Conservation (phyloP, 2,329 filamentous ascomycete genomes). For the Hypomyces rosellus region DNA sequence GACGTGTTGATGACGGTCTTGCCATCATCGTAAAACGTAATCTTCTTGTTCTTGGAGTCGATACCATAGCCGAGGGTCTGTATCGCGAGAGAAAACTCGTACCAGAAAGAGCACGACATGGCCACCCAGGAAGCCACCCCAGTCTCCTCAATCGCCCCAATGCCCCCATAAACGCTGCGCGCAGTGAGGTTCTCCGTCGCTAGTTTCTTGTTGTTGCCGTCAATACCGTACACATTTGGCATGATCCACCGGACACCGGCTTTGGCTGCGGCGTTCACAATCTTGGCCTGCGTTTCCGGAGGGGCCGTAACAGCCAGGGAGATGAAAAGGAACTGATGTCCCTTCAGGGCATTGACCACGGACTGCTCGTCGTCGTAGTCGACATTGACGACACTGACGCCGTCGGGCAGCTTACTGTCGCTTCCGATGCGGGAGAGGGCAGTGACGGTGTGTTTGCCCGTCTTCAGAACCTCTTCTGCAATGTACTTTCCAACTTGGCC, state of each 20-base stretch:
- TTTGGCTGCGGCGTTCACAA: conserved; percentile 43
- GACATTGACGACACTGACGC: conserved; percentile 34
- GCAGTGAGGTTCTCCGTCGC: conserved; percentile 26
- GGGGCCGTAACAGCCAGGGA: conserved; percentile 37
- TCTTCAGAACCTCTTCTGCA: conserved; percentile 36
- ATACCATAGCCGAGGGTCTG: conserved; percentile 40
- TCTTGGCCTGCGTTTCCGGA: conserved; percentile 35
- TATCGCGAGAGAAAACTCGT: conserved; percentile 43
- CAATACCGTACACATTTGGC: conserved; percentile 39
- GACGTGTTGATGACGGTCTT: conserved; percentile 48
- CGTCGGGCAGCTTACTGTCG: conserved; percentile 34
- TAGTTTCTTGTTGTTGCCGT: conserved; percentile 22
- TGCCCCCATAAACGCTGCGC: conserved; percentile 4
- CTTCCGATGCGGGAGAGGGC: conserved; percentile 44
- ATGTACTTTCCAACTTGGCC: conserved; percentile 38
- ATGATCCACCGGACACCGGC: conserved; percentile 46
- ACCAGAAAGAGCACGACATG: conserved; percentile 52
- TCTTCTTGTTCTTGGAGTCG: conserved; percentile 36
- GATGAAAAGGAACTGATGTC: conserved; percentile 50
- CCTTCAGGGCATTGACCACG: conserved; percentile 42
- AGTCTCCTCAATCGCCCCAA: conserved; percentile 18
- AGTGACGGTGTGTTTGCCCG: conserved; percentile 46
- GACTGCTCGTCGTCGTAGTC: conserved; percentile 37
- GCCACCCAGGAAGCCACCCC: conserved; percentile 37
- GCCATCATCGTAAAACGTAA: conserved; percentile 51